Evolutionary conservation across 2,329 filamentous ascomycete species (phyloP), one percentile per base, ranked within the genome.

Genomic region (Sordariomycetes sp.): DNA sequence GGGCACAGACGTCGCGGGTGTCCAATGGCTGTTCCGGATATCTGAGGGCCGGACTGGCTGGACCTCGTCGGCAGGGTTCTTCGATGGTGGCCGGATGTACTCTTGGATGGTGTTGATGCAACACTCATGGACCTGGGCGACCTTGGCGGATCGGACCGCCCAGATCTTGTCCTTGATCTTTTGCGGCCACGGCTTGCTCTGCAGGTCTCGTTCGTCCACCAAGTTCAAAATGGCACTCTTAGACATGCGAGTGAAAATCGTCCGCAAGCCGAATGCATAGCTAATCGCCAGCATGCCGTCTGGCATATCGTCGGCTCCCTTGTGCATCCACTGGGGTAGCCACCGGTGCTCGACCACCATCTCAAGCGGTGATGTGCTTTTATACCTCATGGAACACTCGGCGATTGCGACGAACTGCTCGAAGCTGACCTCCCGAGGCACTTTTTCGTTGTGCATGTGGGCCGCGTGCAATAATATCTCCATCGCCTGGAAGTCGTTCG

Each of bases 271-370:
- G 46, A 73, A 74, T 0, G 63, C 64, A 41, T 70, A 74, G 42
- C 64, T 67, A 30, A 74, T 70, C 12, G 71, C 50, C 32, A 74
- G 45, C 2, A 72, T 55, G 0, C 64, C 70, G 27, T 67, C 66
- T 0, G 66, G 58, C 55, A 67, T 65, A 27, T 64, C 58, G n/a
- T 68, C 63, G 2, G 56, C 59, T 2, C 61, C 61, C 35, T 56
- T 57, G 39, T 66, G 60, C 44, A 66, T 56, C 69, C 68, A 73
- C 28, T 66, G 58, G 2, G 66, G 67, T 14, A 74, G 43, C 69
- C 70, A 74, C 24, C 55, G 44, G 39, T 69, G 62, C 39, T 72
- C 67, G 5, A 73, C 68, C 7, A 63, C 45, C 5, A 66, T 40
- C 38, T 72, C 68, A 0, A 74, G 46, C 0, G 70, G 70, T 0